phyloP scores from a whole-genome alignment of 2,329 filamentous ascomycete genomes.

The Fusarium stilboides region DNA sequence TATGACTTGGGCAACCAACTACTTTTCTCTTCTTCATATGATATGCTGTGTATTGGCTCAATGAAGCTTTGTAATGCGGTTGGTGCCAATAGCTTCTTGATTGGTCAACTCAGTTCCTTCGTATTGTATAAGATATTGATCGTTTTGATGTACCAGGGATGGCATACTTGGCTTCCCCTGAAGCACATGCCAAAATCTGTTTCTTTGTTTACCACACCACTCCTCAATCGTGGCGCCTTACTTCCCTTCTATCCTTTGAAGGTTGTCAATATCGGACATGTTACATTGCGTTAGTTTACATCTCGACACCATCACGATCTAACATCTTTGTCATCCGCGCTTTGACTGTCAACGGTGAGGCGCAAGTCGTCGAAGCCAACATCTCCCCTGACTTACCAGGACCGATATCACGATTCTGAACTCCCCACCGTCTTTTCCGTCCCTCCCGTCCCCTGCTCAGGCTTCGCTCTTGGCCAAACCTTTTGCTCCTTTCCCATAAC shows the following conservation, averaged over 20 bases:
- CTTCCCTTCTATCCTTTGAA: not conserved
- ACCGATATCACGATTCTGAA: not conserved
- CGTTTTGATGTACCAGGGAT: not conserved
- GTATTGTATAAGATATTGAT: no score
- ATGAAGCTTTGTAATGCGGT: not conserved
- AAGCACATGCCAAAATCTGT: not conserved
- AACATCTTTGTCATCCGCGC: not conserved
- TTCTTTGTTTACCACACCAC: not conserved
- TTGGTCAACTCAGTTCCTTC: not conserved
- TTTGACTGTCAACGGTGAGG: not conserved
- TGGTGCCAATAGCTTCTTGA: not conserved
- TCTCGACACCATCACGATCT: no score
- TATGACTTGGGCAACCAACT: constrained; percentile 37
- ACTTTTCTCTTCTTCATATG: constrained; percentile 19
- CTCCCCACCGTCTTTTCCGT: not conserved
- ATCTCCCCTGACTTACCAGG: not conserved
- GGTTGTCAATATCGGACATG: not conserved
- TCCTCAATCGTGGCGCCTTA: constrained; percentile 3
- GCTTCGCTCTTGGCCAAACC: constrained; percentile 26
- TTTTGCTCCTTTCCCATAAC: constrained; percentile 53
- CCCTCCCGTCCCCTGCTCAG: constrained; percentile 14
- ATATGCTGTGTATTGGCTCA: not conserved
- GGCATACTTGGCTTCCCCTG: not conserved
- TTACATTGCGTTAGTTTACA: constrained; percentile 12
- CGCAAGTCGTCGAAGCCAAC: not conserved